phyloP scores from a whole-genome alignment of 2,329 filamentous ascomycete species.

The Ilyonectria mors-panacis region DNA sequence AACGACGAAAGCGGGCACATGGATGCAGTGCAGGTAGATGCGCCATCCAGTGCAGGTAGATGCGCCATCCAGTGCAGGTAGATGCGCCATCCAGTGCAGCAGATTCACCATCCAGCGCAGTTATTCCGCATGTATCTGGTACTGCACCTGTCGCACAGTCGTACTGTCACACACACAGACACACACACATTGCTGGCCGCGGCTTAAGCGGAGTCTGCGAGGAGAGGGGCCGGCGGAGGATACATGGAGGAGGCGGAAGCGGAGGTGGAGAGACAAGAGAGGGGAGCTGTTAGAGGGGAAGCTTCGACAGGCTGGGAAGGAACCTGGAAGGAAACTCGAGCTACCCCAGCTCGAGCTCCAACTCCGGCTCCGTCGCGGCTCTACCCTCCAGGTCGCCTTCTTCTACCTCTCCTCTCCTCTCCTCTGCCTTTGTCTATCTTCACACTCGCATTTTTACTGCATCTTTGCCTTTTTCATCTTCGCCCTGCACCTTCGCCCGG shows the following conservation, averaged over 20 bases:
- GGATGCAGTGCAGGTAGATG: too few species aligned
- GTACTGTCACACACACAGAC: too few species aligned
- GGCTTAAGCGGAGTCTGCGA: neutral
- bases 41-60: too few species aligned
- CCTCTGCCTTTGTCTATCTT: neutral
- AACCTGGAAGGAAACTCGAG: conserved; percentile 8
- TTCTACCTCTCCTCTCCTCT: neutral
- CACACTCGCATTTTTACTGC: neutral
- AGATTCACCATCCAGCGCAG: too few species aligned
- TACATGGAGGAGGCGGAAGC: neutral
- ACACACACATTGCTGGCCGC: too few species aligned
- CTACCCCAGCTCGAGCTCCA: neutral
- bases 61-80: too few species aligned
- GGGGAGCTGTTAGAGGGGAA: neutral
- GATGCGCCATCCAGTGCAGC: too few species aligned
- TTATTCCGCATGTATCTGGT: too few species aligned
- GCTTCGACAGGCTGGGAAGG: neutral
- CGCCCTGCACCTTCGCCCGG: neutral
- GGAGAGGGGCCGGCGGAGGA: neutral
- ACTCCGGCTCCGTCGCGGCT: neutral
- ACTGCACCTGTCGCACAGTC: too few species aligned
- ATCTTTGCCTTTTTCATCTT: neutral
- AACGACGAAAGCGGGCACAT: too few species aligned
- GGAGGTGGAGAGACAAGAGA: neutral
- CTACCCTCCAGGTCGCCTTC: neutral